Base-by-base conservation (phyloP, 169 alveolate species). In the Plasmodium vinckei region DNA sequence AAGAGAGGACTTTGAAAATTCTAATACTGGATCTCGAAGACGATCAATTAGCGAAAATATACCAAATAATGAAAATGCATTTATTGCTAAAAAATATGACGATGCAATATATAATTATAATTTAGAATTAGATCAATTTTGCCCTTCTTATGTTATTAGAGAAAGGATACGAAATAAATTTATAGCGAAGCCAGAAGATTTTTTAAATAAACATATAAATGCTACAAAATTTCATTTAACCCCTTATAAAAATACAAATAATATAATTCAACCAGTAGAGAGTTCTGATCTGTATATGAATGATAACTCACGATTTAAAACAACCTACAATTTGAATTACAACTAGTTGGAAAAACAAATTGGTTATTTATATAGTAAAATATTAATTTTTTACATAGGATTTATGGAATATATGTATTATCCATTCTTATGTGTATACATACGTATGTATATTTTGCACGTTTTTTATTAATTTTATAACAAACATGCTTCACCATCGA, bases 111-210 rank as follows among this genome's bases (percentile, higher is more conserved):
- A 57, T 46, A 82, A 65, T 67, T 82, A 82, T 15, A 82, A 82
- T 23, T 54, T 82, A 39, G 67, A 82, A 51, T 33, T 82, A 71
- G 90, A 82, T 33, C 63, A 70, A 25, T 57, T 39, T 67, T 82
- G 90, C 33, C 90, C 90, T 27, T 67, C 90, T 44, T 82, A 82
- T 56, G 67, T 82, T 13, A 82, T 82, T 44, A 82, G 90, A 54
- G 90, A 82, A 70, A 82, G 90, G 47, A 82, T 82, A 46, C 42
- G 90, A 59, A 63, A 82, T 9, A 65, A 82, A 47, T 82, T 82
- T 60, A 82, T 82, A 19, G 65, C 90, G 9, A 82, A 82, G 23
- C 67, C 67, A 60, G 90, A 82, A 46, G 90, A 82, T 47, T 82
- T 82, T 59, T 19, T 82, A 56, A 65, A 53, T 60, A 82, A 82